Conservation (phyloP, 1,284 basidiomycete species). For the Cryptococcus depauperatus region DNA sequence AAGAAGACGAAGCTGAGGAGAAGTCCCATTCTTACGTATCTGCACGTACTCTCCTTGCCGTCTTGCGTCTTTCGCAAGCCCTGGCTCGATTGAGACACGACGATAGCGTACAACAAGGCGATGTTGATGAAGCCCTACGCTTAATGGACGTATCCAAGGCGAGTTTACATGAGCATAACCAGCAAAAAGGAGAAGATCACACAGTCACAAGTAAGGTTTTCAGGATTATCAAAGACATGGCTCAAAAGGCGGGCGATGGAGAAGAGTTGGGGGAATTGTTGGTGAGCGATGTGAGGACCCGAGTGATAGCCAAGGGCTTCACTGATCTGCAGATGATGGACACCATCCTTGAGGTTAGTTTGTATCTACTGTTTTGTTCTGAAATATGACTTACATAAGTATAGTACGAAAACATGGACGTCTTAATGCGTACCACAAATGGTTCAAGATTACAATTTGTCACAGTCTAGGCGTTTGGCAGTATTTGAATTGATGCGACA, state of each 20-base stretch:
- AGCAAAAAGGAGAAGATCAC: conserved; percentile 55
- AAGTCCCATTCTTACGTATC: conserved; percentile 91
- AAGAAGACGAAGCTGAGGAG: conserved; percentile 82
- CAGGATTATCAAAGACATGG: conserved; percentile 82
- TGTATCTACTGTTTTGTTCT: background rate
- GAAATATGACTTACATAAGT: background rate
- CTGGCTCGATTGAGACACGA: conserved; percentile 84
- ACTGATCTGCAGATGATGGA: conserved; percentile 84
- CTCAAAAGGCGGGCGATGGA: conserved; percentile 51
- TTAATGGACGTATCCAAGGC: conserved; percentile 96
- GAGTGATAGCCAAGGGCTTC: conserved; percentile 76
- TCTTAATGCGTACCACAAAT: conserved; percentile 67
- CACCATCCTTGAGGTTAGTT: conserved; percentile 64
- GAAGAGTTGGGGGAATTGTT: conserved; percentile 56
- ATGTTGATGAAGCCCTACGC: conserved; percentile 94
- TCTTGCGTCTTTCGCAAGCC: conserved; percentile 89
- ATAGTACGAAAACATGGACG: conserved; percentile 73
- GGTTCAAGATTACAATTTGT: conserved; percentile 59
- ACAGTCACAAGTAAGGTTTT: conserved; percentile 76
- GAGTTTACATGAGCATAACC: conserved; percentile 67
- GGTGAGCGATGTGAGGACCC: conserved; percentile 73
- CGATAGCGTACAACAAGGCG: conserved; percentile 66
- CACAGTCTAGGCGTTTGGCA: conserved; percentile 20
- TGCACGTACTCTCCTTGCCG: conserved; percentile 89
- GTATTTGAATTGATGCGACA: background rate